Conservation (phyloP, 345 rosid genomes). For the Euphorbia pulcherrima region DNA sequence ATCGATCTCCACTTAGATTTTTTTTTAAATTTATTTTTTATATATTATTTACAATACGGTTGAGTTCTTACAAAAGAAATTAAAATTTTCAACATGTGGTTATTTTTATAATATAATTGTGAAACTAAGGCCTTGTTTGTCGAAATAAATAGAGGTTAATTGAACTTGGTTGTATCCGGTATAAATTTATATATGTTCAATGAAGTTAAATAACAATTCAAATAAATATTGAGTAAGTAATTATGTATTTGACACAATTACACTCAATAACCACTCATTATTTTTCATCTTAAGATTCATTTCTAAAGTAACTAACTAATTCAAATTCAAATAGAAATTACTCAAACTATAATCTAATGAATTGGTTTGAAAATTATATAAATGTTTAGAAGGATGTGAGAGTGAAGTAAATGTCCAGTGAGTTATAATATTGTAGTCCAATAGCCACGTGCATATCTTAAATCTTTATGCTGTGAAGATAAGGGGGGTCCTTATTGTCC, state of each 20-base stretch:
- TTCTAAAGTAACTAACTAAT: no score
- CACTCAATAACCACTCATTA: no score
- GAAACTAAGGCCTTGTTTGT: no score
- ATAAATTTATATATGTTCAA: no score
- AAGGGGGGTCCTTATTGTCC: constrained; percentile 5
- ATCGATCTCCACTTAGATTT: not conserved
- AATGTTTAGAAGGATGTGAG: not conserved
- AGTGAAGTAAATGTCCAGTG: constrained; percentile 1
- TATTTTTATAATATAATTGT: no score
- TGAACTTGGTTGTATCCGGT: no score
- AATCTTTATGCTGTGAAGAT: constrained; percentile 12
- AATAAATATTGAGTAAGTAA: no score
- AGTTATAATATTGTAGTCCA: not conserved
- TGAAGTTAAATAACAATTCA: no score
- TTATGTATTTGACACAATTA: no score
- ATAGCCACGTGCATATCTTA: constrained; percentile 11
- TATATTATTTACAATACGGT: not conserved
- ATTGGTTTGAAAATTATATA: not conserved
- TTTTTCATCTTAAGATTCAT: no score
- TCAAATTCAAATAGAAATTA: not conserved
- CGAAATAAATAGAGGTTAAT: no score
- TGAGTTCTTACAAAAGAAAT: not conserved
- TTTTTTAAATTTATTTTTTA: not conserved
- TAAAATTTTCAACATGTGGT: no score
- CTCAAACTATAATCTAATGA: not conserved